Percentiles rank a stretch among this genome's conserved stretches.
Evolutionary conservation across 176 grass and related monocot species (phyloP).

Genomic region (Stipa capillata): DNA sequence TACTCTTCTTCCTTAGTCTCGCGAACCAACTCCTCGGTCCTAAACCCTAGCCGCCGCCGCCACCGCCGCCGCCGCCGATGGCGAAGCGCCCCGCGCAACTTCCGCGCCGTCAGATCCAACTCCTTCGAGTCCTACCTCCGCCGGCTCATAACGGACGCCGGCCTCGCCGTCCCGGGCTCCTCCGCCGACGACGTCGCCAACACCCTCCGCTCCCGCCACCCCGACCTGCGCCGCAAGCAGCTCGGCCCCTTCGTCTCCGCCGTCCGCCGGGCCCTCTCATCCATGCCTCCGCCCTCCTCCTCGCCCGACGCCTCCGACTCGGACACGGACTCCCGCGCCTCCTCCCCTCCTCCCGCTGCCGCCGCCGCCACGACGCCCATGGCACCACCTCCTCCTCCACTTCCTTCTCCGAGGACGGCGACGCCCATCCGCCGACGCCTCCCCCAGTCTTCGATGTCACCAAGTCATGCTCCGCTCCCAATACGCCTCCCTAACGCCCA

Average conservation of each 20-base stretch:
- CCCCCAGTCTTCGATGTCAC: slow-evolving; percentile 40
- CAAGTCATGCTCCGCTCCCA: slow-evolving; percentile 45
- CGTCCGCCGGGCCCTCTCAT: slow-evolving; percentile 23
- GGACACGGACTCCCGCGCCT: background rate
- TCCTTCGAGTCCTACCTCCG: slow-evolving; percentile 25
- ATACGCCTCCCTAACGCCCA: slow-evolving; percentile 40
- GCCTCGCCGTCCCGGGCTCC: slow-evolving; percentile 6
- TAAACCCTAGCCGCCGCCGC: background rate
- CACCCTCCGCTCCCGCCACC: slow-evolving; percentile 43
- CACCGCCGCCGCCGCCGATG: slow-evolving; percentile 21
- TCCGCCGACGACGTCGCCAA: slow-evolving; percentile 35
- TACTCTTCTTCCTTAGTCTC: background rate
- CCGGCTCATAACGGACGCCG: slow-evolving; percentile 16
- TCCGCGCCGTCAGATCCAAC: background rate
- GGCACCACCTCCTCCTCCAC: slow-evolving; percentile 30
- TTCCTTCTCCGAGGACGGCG: slow-evolving; percentile 30
- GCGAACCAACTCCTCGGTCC: background rate
- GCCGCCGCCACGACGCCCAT: background rate
- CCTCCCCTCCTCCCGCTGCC: background rate
- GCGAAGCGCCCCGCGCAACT: slow-evolving; percentile 42
- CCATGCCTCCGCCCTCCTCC: background rate
- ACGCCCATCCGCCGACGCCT: background rate
- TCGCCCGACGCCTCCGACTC: background rate
- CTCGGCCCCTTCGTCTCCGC: slow-evolving; percentile 28
- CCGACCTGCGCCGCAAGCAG: slow-evolving; percentile 43